Evolutionary conservation across 257 asterid genomes (phyloP), one percentile per base, ranked within the genome.

Genomic region (Handroanthus guayacan): DNA sequence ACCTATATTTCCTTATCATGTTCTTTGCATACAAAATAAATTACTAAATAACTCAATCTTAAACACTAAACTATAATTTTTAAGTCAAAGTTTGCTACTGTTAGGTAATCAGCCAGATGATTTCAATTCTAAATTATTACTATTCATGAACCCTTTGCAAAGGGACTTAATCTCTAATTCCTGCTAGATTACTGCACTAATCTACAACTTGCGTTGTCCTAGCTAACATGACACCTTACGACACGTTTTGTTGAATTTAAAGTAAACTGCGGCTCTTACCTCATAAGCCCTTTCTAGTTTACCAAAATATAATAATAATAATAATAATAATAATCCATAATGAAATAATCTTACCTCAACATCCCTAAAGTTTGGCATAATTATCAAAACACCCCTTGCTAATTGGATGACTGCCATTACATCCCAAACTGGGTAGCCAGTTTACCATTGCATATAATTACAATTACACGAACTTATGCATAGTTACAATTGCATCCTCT

Each of bases 231-330:
- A 71, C 85, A 80, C 86, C 79, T 67, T 77, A 71, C 9, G 63
- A 52, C 64, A 16, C 4, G 6, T 20, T 71, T 76, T 57, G 66
- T 36, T 5, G 31, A 25, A 25, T 25, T 25, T 25, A 0, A 67
- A 69, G 78, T 82, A 74, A 79, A 79, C 62, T 73, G 72, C 82
- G 72, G 85, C 85, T 76, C 79, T 81, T 81, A 82, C 88, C 80
- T 86, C 89, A 79, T 68, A 39, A 12, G 51, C 5, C 75, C 77
- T 80, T 80, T 84, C 68, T 87, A 76, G 91, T 82, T 87, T 75
- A 82, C 89, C 91, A 76, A 82, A 62, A 54, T 54, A n/a, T 25
- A 25, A 25, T 25, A 25, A 25, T 25, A 25, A 25, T 25, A 25
- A 25, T 25, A 25, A 25, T 25, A 25, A 25, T 25, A 25, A 25